Evolutionary conservation across 192 early-diverging fungal species (phyloP).

Genomic region (Linnemannia elongata): DNA sequence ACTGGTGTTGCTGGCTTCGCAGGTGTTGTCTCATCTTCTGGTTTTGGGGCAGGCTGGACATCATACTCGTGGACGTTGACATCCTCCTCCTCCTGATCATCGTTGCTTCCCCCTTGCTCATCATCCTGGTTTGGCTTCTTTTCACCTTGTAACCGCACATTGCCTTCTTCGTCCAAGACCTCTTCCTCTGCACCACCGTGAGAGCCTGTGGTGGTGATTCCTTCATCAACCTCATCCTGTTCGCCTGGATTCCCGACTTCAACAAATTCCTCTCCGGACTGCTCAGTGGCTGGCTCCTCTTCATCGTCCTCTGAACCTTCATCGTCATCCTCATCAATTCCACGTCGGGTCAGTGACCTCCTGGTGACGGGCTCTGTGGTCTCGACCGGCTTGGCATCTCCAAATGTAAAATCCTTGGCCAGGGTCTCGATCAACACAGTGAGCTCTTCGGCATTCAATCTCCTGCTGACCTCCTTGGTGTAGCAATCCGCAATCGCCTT

Average conservation of each 20-base stretch:
- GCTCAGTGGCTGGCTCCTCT: not conserved
- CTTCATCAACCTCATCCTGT: not conserved
- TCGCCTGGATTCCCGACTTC: not conserved
- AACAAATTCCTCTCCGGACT: not conserved
- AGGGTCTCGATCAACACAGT: constrained; percentile 30
- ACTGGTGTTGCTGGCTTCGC: not conserved
- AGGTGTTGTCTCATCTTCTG: not conserved
- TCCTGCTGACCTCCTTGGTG: constrained; percentile 47
- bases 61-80: constrained; percentile 52
- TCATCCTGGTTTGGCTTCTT: not conserved
- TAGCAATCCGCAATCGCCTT: constrained; percentile 51
- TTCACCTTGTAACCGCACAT: constrained; percentile 24
- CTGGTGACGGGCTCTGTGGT: not conserved
- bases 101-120: not conserved
- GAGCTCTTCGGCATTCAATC: constrained; percentile 39
- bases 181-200: constrained; percentile 3
- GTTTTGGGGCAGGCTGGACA: not conserved
- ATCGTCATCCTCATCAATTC: constrained; percentile 7
- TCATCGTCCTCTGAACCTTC: constrained; percentile 9
- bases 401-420: constrained; percentile 38
- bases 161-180: constrained; percentile 13
- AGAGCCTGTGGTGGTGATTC: not conserved
- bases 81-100: constrained; percentile 21
- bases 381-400: not conserved
- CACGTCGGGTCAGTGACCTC: not conserved